phyloP scores from a whole-genome alignment of 1,284 basidiomycete genomes.

The Tremellales sp. region DNA sequence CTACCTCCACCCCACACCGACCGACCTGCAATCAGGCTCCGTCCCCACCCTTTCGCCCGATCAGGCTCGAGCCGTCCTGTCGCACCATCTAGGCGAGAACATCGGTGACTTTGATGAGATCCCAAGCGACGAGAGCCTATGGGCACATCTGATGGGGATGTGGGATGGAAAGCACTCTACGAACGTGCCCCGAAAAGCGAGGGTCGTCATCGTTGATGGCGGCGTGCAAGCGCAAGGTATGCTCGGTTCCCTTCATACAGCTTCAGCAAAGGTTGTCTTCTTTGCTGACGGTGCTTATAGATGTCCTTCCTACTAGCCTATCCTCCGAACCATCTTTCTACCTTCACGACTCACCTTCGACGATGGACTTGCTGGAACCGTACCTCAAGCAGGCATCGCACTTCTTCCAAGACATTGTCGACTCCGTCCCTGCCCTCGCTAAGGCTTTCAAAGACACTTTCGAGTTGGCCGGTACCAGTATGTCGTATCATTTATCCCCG shows the following conservation, averaged over 20 bases:
- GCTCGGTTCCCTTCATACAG: conserved; percentile 3
- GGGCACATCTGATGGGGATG: conserved; percentile 40
- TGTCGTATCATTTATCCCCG: conserved; percentile 5
- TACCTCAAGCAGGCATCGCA: conserved; percentile 37
- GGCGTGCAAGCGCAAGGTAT: conserved; percentile 35
- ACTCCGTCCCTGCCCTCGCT: conserved; percentile 24
- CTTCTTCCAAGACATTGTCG: conserved; percentile 29
- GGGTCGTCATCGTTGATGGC: conserved; percentile 42
- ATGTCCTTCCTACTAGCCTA: conserved; percentile 34
- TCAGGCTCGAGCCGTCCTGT: conserved; percentile 46
- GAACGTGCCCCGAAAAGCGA: conserved; percentile 20
- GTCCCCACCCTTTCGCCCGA: conserved; percentile 34
- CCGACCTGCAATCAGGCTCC: conserved; percentile 7
- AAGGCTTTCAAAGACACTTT: conserved; percentile 37
- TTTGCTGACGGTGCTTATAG: no score
- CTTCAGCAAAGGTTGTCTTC: background rate
- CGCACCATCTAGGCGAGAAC: conserved; percentile 43
- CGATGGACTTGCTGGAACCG: conserved; percentile 32
- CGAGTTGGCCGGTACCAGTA: conserved; percentile 38
- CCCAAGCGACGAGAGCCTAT: conserved; percentile 37
- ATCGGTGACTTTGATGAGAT: conserved; percentile 37
- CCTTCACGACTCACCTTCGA: conserved; percentile 23
- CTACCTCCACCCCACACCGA: conserved; percentile 44
- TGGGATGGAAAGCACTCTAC: conserved; percentile 17
- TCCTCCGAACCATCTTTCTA: conserved; percentile 36